Percentiles rank a stretch among this genome's conserved stretches.
phyloP scores from a whole-genome alignment of 768 basidiomycete species.

The Tylopilus subfusipes region DNA sequence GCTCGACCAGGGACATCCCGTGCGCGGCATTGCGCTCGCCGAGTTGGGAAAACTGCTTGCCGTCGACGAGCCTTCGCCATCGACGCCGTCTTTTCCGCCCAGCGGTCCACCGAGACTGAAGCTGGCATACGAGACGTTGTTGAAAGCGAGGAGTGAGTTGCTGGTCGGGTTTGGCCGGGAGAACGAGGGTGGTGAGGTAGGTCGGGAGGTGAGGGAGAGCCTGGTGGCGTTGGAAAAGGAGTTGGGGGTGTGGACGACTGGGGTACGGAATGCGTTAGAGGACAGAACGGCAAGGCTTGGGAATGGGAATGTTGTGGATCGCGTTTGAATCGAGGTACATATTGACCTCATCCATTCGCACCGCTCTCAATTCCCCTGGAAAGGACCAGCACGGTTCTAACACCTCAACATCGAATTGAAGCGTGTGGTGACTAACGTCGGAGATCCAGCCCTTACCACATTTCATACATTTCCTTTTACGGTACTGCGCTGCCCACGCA shows the following conservation, averaged over 20 bases:
- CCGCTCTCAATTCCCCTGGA: too few relatives aligned
- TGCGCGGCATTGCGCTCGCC: slow-evolving; percentile 67
- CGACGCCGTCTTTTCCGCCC: slow-evolving; percentile 51
- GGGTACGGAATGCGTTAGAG: slow-evolving; percentile 53
- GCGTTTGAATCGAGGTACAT: too few relatives aligned
- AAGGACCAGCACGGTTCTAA: too few relatives aligned
- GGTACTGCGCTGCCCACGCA: too few relatives aligned
- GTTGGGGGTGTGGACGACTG: slow-evolving; percentile 62
- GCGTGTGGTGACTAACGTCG: too few relatives aligned
- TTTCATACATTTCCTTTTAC: too few relatives aligned
- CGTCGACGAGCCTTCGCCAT: slow-evolving; percentile 66
- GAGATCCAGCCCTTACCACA: too few relatives aligned
- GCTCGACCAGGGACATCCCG: slow-evolving; percentile 67
- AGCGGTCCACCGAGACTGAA: slow-evolving; percentile 61
- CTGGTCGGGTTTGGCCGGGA: slow-evolving; percentile 66
- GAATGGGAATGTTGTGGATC: not conserved
- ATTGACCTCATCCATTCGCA: too few relatives aligned
- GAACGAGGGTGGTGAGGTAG: slow-evolving; percentile 71
- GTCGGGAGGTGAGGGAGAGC: slow-evolving; percentile 55
- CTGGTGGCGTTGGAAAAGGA: slow-evolving; percentile 69
- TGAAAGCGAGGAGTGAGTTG: slow-evolving; percentile 59
- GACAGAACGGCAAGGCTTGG: slow-evolving; percentile 30
- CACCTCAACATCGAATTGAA: too few relatives aligned
- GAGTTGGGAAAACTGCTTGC: slow-evolving; percentile 81
- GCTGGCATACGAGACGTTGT: slow-evolving; percentile 61